Conservation (phyloP, 1,139 yeast genomes). For the Pichia sp. region DNA sequence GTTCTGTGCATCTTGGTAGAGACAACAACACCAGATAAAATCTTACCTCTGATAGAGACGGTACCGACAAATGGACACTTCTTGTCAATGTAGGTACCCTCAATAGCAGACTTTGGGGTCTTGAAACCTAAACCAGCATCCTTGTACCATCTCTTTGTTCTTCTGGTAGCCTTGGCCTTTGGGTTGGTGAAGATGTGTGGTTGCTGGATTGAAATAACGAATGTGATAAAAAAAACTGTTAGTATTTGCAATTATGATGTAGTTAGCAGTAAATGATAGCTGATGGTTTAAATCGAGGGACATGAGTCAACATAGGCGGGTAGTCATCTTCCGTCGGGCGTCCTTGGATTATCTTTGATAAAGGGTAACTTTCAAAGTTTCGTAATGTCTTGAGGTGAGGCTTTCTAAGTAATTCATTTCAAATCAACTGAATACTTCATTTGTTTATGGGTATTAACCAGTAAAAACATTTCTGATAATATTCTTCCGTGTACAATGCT, state of each 20-base stretch:
- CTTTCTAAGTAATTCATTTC: too few species aligned
- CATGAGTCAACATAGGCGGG: too few species aligned
- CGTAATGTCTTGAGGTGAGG: too few species aligned
- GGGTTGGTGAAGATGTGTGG: constrained; percentile 99
- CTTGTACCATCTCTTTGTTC: constrained; percentile 99
- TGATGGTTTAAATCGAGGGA: too few species aligned
- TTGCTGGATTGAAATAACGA: constrained; percentile 53
- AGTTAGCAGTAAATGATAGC: too few species aligned
- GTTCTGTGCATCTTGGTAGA: constrained; percentile 99
- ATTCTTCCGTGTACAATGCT: too few species aligned
- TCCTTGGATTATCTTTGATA: too few species aligned
- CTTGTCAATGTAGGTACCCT: constrained; percentile 99
- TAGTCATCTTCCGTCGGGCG: too few species aligned
- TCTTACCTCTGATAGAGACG: constrained; percentile 99
- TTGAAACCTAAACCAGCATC: constrained; percentile 99
- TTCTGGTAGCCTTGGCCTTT: constrained; percentile 97
- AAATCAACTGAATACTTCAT: too few species aligned
- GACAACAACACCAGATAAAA: constrained; percentile 97
- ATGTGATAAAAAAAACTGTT: constrained; percentile 1
- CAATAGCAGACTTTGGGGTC: constrained; percentile 99
- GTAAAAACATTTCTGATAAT: too few species aligned
- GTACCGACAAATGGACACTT: constrained; percentile 99
- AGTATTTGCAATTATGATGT: constrained; percentile 6
- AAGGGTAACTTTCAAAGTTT: too few species aligned
- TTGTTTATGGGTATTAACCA: too few species aligned